Evolutionary conservation across 2,329 filamentous ascomycete species (phyloP), one percentile per base, ranked within the genome.

Genomic region (Colletotrichum tropicale): DNA sequence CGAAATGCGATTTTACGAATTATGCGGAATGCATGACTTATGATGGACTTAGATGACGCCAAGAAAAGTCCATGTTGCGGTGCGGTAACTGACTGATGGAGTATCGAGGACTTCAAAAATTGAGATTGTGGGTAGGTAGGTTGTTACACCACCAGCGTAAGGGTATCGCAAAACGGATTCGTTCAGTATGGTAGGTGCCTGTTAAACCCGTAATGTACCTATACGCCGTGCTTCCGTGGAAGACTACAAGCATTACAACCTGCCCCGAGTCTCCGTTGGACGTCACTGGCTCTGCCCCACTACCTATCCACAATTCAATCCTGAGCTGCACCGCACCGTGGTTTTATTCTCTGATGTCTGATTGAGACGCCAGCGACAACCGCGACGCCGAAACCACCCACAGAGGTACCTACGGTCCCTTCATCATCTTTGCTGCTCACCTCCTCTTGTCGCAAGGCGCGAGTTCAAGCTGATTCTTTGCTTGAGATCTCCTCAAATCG

Each of bases 281-380:
- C 60, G 60, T 74, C 67, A 66, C 67, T 66, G 21, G 48, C 34
- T 36, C 34, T 74, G 71, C 67, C 71, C 71, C 71, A 74, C 71
- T 60, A 52, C 43, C 10, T 52, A 66, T 71, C 67, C 38, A 71
- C 34, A 60, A 36, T 28, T 56, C 66, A 52, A 58, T 30, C 24
- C 58, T 74, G 32, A 32, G 28, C 58, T 64, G 32, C 34, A 32
- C 71, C 15, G 43, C 48, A 65, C 43, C 48, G 66, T 74, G 71
- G 64, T 67, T 74, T 65, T 60, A 32, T 58, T 43, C 28, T 56
- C 48, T 21, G 24, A 36, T 56, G 30, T 67, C 26, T 30, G 30
- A 28, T 48, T 28, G 13, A 74, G 38, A 64, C 43, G 30, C 34
- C 32, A 28, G 34, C 58, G 71, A 70, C 58, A 48, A 34, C 60